Conservation (phyloP, 1,284 basidiomycete species). For the Ustilago loliicola region DNA sequence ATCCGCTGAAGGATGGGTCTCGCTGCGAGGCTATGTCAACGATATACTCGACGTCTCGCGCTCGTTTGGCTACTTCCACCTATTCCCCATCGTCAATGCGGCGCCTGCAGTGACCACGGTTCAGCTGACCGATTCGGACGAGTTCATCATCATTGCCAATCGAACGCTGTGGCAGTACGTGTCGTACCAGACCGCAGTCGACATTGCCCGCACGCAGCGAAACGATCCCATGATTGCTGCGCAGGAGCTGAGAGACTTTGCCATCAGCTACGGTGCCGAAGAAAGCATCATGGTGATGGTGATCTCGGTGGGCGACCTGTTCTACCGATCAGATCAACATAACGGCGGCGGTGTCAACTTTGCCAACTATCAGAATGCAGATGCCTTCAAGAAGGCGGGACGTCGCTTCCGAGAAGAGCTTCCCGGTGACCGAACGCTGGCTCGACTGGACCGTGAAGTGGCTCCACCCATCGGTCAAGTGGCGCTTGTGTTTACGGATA, state of each 20-base stretch:
- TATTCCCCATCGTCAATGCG: conserved; percentile 91
- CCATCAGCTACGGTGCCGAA: conserved; percentile 95
- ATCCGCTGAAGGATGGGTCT: conserved; percentile 93
- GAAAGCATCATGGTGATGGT: conserved; percentile 99
- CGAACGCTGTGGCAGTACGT: conserved; percentile 93
- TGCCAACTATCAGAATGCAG: conserved; percentile 37
- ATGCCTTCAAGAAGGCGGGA: conserved; percentile 61
- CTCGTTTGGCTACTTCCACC: conserved; percentile 93
- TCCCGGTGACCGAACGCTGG: conserved; percentile 71
- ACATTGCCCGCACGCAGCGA: conserved; percentile 87
- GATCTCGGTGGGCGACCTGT: conserved; percentile 84
- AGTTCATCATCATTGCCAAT: conserved; percentile 97
- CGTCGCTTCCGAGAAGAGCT: conserved; percentile 58
- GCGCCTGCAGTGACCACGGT: conserved; percentile 82
- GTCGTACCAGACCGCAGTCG: conserved; percentile 94
- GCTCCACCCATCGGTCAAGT: conserved; percentile 88
- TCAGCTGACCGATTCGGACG: conserved; percentile 85
- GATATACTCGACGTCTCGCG: conserved; percentile 92
- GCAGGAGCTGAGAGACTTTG: conserved; percentile 95
- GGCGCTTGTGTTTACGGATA: conserved; percentile 97
- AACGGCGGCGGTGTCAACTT: conserved; percentile 32
- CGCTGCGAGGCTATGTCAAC: conserved; percentile 91
- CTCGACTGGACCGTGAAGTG: conserved; percentile 83
- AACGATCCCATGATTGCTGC: conserved; percentile 96
- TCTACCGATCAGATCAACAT: conserved; percentile 73